Evolutionary conservation across 768 basidiomycete genomes (phyloP).

Genomic region (Lentinus brumalis): DNA sequence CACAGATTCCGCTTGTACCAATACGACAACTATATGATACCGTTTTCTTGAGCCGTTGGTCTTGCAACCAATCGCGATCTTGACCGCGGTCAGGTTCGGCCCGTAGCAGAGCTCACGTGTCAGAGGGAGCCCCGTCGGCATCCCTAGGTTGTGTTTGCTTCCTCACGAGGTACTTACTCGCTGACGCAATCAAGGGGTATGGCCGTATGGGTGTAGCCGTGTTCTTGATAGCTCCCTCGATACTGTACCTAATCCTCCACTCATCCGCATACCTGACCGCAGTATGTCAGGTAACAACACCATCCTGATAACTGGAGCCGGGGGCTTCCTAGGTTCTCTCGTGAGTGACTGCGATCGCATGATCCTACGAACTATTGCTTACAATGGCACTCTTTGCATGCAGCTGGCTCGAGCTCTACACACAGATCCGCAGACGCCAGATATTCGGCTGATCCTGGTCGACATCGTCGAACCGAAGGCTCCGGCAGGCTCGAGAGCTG

Average conservation of each 20-base stretch:
- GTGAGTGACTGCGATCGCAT: slow-evolving; percentile 28
- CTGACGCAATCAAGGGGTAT: neutral
- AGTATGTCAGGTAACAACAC: slow-evolving; percentile 27
- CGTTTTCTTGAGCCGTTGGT: too few relatives aligned
- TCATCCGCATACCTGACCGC: neutral
- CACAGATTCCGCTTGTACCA: too few relatives aligned
- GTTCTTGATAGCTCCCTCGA: too few relatives aligned
- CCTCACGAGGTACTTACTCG: neutral
- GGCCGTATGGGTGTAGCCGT: too few relatives aligned
- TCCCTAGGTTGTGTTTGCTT: neutral
- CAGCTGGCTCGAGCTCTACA: slow-evolving; percentile 41
- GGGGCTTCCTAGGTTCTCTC: slow-evolving; percentile 42
- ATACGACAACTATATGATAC: too few relatives aligned
- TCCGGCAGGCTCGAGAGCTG: slow-evolving; percentile 32
- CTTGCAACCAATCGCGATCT: too few relatives aligned
- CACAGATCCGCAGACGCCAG: slow-evolving; percentile 35
- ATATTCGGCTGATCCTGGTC: slow-evolving; percentile 50
- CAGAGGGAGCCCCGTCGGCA: neutral
- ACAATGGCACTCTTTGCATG: neutral
- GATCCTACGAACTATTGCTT: neutral
- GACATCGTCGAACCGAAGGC: slow-evolving; percentile 48
- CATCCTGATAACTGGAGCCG: slow-evolving; percentile 48
- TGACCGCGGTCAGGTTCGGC: neutral
- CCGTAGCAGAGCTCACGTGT: neutral
- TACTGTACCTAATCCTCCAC: too few relatives aligned